Evolutionary conservation across 306 rosid genomes (phyloP).

Genomic region (Vigna trinervia): DNA sequence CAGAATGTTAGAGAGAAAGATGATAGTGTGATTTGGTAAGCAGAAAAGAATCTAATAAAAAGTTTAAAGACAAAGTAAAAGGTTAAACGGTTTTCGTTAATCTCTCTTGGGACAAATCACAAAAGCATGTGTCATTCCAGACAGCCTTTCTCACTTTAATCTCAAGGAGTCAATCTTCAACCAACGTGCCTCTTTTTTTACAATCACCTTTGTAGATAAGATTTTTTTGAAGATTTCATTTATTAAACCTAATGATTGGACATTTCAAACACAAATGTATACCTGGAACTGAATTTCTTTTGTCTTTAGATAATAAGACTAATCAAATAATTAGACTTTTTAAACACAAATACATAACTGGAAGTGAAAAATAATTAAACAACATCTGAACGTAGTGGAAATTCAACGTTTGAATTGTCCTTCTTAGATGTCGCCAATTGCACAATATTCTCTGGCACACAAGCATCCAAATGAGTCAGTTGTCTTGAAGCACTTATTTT

Average conservation of each 20-base stretch:
- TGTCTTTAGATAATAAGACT: too few species aligned
- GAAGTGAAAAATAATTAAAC: too few species aligned
- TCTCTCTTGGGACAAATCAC: conserved; percentile 19
- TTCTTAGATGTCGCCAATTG: conserved; percentile 42
- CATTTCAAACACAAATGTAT: too few species aligned
- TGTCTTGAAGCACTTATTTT: conserved; percentile 39
- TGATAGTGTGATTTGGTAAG: neutral
- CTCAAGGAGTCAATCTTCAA: conserved; percentile 19
- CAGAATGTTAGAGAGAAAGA: too few species aligned
- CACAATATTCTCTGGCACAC: conserved; percentile 46
- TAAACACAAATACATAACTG: too few species aligned
- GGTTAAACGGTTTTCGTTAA: conserved; percentile 26
- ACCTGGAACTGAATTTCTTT: too few species aligned
- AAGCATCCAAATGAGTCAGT: conserved; percentile 48
- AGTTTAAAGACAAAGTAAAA: conserved; percentile 32
- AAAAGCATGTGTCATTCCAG: neutral
- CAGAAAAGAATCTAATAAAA: conserved; percentile 16
- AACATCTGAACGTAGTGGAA: too few species aligned
- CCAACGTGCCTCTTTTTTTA: neutral
- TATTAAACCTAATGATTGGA: too few species aligned
- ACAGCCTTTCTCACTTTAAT: conserved; percentile 30
- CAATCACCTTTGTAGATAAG: neutral
- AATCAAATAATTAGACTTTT: too few species aligned
- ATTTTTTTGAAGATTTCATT: too few species aligned
- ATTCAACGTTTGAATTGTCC: too few species aligned